phyloP scores from a whole-genome alignment of 768 basidiomycete species.

The Lentinula aciculospora region DNA sequence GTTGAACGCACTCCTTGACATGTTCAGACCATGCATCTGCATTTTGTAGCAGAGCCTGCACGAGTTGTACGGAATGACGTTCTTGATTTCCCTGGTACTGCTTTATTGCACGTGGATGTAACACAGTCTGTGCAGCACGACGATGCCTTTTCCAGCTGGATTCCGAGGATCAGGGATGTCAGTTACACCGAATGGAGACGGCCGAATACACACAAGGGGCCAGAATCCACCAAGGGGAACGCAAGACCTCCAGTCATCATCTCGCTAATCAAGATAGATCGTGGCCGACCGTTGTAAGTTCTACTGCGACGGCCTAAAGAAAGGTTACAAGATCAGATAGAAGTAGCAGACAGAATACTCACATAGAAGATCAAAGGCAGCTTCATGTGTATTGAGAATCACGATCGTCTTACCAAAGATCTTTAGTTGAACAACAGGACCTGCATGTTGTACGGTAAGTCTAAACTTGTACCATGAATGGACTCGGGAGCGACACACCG shows the following conservation, averaged over 20 bases:
- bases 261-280: slow-evolving; percentile 19
- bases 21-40: slow-evolving; percentile 22
- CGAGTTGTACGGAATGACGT: slow-evolving; percentile 17
- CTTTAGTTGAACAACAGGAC: slow-evolving; percentile 10
- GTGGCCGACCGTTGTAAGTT: slow-evolving; percentile 16
- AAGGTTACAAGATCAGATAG: neutral
- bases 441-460: neutral
- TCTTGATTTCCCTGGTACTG: slow-evolving; percentile 16
- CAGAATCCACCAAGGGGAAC: slow-evolving; percentile 15
- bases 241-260: slow-evolving; percentile 19
- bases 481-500: slow-evolving; percentile 8
- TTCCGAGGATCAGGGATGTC: neutral
- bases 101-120: slow-evolving; percentile 7
- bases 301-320: slow-evolving; percentile 18
- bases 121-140: neutral
- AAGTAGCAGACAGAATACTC: neutral
- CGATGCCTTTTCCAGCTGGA: slow-evolving; percentile 4
- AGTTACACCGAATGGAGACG: neutral
- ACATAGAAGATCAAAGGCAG: slow-evolving; percentile 21
- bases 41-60: slow-evolving; percentile 14
- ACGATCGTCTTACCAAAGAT: slow-evolving; percentile 14
- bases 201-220: slow-evolving; percentile 9
- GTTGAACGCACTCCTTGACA: slow-evolving; percentile 13
- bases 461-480: neutral
- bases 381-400: slow-evolving; percentile 21